Percentiles rank a stretch among this genome's conserved stretches.
These are phyloP conservation scores for Epichloe elymi DNA, from an alignment of 2,329 filamentous ascomycete species.

Conservation along the genomic window DNA sequence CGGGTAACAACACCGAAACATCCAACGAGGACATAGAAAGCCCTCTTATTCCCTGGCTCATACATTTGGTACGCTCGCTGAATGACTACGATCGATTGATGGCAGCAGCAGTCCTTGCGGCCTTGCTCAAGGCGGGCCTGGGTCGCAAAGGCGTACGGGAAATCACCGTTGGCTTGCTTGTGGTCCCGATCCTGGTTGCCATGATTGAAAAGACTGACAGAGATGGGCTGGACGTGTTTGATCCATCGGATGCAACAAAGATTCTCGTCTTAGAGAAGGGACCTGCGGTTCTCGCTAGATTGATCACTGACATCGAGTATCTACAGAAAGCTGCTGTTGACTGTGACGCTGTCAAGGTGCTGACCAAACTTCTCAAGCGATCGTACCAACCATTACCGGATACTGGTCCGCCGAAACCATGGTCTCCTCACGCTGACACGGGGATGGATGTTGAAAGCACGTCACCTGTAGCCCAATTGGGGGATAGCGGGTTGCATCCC, in stretches of 20 bases:
- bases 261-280: conserved; percentile 50
- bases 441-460: conserved; percentile 20
- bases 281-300: conserved; percentile 60
- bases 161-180: conserved; percentile 48
- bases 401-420: conserved; percentile 19
- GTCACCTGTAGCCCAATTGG: conserved; percentile 35
- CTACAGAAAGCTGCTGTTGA: conserved; percentile 77
- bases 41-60: conserved; percentile 59
- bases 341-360: conserved; percentile 32
- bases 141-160: conserved; percentile 48
- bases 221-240: conserved; percentile 27
- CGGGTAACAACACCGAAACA: conserved; percentile 17
- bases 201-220: conserved; percentile 39
- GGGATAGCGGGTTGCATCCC: conserved; percentile 46
- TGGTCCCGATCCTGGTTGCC: conserved; percentile 56
- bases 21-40: conserved; percentile 51
- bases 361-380: conserved; percentile 35
- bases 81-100: conserved; percentile 48
- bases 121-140: conserved; percentile 55
- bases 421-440: conserved; percentile 25
- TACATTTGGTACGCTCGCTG: conserved; percentile 47
- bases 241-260: conserved; percentile 22
- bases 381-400: conserved; percentile 34
- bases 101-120: conserved; percentile 55
- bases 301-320: conserved; percentile 65